Base-by-base conservation (phyloP, 2,329 filamentous ascomycete species). In the Didymosphaeria variabile region DNA sequence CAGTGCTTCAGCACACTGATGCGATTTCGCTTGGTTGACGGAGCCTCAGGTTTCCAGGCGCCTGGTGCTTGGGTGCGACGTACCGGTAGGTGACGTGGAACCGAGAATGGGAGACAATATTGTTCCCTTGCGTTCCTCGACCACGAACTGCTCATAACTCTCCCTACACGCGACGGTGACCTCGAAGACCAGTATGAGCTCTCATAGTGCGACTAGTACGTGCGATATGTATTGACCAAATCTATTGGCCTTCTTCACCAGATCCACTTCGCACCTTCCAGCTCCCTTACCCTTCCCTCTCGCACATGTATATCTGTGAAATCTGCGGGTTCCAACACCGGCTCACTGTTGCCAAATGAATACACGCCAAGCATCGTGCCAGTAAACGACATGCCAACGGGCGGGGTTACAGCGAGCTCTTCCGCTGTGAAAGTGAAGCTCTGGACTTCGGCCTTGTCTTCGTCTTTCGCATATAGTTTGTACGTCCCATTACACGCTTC, bases 341-440 rank as follows among this genome's bases (percentile, higher is more conserved):
- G 70, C 56, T 83, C 76, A 19, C 77, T 65, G 44, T 80, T 76
- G 4, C 79, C 81, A 65, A 79, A 81, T 1, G 79, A 72, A 67
- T 83, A 83, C 13, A 83, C n/a, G 0, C 82, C 81, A 51, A 83
- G 65, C 80, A 83, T 82, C 71, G 80, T 79, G 0, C 81, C 81
- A 1, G 80, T 82, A 36, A 82, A 83, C 1, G 77, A 69, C 19
- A 74, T 74, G 0, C 81, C 81, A 10, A 82, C 69, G 0, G 74
- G 74, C 2, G 81, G 78, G 36, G 73, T 65, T 17, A 71, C 60
- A 2, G 78, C 80, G 63, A 82, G 76, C 15, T 65, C 59, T 21
- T 66, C 56, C 17, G 75, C 80, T 5, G 71, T 60, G 17, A 80
- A 34, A 21, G 21, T 31, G 38, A 53, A 46, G 40, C 21, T 51